Percentiles rank a stretch among this genome's conserved stretches.
phyloP scores from a whole-genome alignment of 108 stramenopile species.

The Epithemia pelagica region DNA sequence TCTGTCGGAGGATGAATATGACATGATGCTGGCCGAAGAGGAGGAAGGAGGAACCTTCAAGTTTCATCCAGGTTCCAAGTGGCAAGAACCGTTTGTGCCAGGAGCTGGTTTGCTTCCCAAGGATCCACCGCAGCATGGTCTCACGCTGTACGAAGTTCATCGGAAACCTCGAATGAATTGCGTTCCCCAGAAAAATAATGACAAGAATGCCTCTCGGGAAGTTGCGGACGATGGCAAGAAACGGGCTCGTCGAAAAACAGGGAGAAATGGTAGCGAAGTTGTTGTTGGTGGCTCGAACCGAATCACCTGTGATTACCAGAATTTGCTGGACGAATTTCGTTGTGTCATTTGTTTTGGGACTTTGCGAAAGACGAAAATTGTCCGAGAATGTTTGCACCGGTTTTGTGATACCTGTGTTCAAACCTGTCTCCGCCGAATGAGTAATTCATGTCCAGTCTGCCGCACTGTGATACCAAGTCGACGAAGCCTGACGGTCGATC shows the following conservation, averaged over 20 bases:
- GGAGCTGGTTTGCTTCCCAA: not conserved
- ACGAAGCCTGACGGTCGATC: constrained; percentile 7
- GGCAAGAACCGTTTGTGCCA: constrained; percentile 26
- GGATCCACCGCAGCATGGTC: constrained; percentile 14
- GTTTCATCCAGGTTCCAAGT: constrained; percentile 40
- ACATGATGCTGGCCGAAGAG: not conserved
- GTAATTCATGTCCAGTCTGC: not conserved
- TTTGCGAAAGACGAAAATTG: constrained; percentile 44
- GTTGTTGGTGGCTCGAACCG: constrained; percentile 13
- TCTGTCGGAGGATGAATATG: constrained; percentile 1
- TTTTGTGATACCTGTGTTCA: constrained; percentile 62
- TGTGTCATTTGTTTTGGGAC: constrained; percentile 55
- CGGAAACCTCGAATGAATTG: constrained; percentile 25
- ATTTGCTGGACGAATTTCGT: constrained; percentile 31
- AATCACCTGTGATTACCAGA: constrained; percentile 7
- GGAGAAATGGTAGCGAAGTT: constrained; percentile 9
- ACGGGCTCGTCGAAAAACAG: constrained; percentile 3
- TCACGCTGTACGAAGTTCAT: constrained; percentile 53
- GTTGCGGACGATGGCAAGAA: not conserved
- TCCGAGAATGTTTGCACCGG: constrained; percentile 63
- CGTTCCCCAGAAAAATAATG: not conserved
- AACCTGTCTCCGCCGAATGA: constrained; percentile 20
- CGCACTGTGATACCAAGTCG: not conserved
- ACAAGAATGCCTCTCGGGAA: not conserved
- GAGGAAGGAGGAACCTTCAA: constrained; percentile 6